phyloP scores from a whole-genome alignment of 805 yeast species.

The Lipomyces lipofer region DNA sequence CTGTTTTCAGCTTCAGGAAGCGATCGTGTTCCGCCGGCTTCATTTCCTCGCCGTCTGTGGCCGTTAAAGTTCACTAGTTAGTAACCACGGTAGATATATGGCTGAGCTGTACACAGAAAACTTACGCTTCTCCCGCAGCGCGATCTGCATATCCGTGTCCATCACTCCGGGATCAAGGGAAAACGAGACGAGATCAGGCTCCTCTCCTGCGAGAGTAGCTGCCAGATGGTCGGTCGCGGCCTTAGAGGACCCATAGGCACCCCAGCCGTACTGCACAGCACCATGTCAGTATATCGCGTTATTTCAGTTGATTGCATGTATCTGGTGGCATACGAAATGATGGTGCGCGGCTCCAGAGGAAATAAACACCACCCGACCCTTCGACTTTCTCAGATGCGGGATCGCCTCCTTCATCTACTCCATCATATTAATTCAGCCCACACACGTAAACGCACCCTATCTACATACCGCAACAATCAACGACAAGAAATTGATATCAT shows the following conservation, averaged over 20 bases:
- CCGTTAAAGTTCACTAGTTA: background rate
- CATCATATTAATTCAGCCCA: too few relatives aligned
- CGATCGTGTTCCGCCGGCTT: slow-evolving; percentile 55
- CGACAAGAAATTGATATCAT: slow-evolving; percentile 77
- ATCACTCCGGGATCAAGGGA: slow-evolving; percentile 95
- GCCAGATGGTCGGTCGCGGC: slow-evolving; percentile 86
- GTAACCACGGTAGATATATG: too few relatives aligned
- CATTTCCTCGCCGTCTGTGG: slow-evolving; percentile 57
- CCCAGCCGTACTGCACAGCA: slow-evolving; percentile 63
- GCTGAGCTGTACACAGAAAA: background rate
- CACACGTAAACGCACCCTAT: too few relatives aligned
- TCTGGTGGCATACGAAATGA: slow-evolving; percentile 47
- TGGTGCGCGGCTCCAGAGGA: slow-evolving; percentile 84
- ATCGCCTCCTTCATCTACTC: slow-evolving; percentile 47
- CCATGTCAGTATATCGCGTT: too few relatives aligned
- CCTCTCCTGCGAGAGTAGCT: slow-evolving; percentile 66
- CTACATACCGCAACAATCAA: slow-evolving; percentile 54
- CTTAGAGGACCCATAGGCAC: slow-evolving; percentile 87
- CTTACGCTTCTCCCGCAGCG: slow-evolving; percentile 62
- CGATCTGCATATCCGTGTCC: slow-evolving; percentile 82
- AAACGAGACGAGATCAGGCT: slow-evolving; percentile 56
- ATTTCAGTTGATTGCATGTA: too few relatives aligned
- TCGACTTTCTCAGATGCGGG: slow-evolving; percentile 56
- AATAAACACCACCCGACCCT: slow-evolving; percentile 73
- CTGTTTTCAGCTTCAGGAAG: slow-evolving; percentile 63